Conservation (phyloP, 768 basidiomycete species). For the Leucosporidium creatinivorum region DNA sequence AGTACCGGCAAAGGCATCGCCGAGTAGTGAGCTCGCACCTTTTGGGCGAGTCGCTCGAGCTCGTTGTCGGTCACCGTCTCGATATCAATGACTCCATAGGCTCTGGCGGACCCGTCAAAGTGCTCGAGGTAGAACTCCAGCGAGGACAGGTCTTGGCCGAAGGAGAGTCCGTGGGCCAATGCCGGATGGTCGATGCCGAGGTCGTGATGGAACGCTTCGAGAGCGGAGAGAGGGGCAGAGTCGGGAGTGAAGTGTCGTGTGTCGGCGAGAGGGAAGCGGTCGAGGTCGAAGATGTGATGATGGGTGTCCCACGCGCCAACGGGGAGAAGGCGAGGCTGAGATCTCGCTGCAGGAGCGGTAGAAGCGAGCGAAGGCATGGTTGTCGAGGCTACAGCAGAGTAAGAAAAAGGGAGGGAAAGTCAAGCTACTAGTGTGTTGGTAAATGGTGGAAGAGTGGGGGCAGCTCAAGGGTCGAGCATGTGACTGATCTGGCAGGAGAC, state of each 20-base stretch:
- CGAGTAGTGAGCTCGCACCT: neutral
- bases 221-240: neutral
- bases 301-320: slow-evolving; percentile 8
- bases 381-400: too few relatives aligned
- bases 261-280: slow-evolving; percentile 1
- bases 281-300: slow-evolving; percentile 16
- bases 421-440: too few relatives aligned
- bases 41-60: neutral
- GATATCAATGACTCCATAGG: slow-evolving; percentile 7
- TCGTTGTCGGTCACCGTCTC: slow-evolving; percentile 13
- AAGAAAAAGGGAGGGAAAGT: too few relatives aligned
- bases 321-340: neutral
- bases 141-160: slow-evolving; percentile 5
- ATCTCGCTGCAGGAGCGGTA: too few relatives aligned
- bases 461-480: too few relatives aligned
- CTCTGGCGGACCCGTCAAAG: neutral
- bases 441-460: too few relatives aligned
- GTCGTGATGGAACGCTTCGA: neutral
- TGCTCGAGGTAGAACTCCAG: slow-evolving; percentile 11
- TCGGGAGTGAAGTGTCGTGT: slow-evolving; percentile 9
- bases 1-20: neutral
- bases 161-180: slow-evolving; percentile 9
- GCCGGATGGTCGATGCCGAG: slow-evolving; percentile 9
- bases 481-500: too few relatives aligned
- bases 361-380: too few relatives aligned